Conservation (phyloP, 768 basidiomycete genomes). For the Termitomyces sp. region DNA sequence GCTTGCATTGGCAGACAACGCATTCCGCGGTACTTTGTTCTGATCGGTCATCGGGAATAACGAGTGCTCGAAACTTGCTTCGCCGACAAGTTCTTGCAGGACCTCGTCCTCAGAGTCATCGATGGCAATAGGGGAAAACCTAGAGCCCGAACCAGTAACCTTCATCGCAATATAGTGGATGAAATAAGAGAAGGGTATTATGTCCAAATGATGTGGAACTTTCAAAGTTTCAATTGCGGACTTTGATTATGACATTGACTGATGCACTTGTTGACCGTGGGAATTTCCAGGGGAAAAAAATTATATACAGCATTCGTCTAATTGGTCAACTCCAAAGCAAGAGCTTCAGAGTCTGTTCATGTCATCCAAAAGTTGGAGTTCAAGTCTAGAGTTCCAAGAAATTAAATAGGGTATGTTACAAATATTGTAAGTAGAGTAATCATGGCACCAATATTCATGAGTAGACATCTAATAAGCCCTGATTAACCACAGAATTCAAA, state of each 20-base stretch:
- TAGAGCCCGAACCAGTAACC: slow-evolving; percentile 24
- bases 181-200: not conserved
- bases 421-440: not conserved
- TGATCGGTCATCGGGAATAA: slow-evolving; percentile 1
- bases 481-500: slow-evolving; percentile 45
- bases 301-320: not conserved
- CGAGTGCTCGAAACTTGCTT: slow-evolving; percentile 6
- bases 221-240: not conserved
- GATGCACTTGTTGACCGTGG: not conserved
- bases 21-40: slow-evolving; percentile 1
- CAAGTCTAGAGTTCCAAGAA: not conserved
- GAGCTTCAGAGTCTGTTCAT: too few species aligned
- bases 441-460: not conserved
- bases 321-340: too few species aligned
- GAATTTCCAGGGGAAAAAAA: not conserved
- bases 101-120: slow-evolving; percentile 39
- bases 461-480: not conserved
- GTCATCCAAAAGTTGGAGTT: too few species aligned
- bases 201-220: not conserved
- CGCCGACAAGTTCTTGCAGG: slow-evolving; percentile 22
- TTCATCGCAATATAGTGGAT: slow-evolving; percentile 7
- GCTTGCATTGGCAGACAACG: not conserved
- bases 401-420: not conserved
- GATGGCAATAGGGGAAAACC: slow-evolving; percentile 29
- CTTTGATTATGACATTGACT: not conserved